These are phyloP conservation scores for Carpediemonas membranifera DNA, from an alignment of 78 protist species.

Conservation along the genomic window DNA sequence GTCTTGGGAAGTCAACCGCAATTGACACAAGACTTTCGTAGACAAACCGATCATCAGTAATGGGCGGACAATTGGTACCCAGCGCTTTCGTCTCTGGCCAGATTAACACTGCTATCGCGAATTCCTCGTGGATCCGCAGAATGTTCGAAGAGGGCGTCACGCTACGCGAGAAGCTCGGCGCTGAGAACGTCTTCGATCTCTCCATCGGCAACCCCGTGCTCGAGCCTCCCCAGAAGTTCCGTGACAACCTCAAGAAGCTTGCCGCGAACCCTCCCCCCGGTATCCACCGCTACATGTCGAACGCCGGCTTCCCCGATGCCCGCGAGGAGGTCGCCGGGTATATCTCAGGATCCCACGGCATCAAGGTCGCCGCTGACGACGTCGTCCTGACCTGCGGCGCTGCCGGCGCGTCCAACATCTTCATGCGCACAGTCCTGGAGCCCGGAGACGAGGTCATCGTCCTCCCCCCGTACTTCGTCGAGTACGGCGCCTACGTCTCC, in stretches of 20 bases:
- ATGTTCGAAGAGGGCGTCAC: constrained; percentile 1
- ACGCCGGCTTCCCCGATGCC: neutral
- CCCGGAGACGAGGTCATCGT: neutral
- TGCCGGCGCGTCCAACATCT: neutral
- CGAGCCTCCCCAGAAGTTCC: neutral
- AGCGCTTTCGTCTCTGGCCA: no score
- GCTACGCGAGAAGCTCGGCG: neutral
- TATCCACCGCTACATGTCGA: constrained; percentile 3
- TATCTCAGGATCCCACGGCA: neutral
- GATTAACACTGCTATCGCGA: no score
- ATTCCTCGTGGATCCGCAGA: neutral
- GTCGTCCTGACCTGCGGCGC: neutral
- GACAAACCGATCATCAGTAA: no score
- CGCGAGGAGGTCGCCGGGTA: neutral
- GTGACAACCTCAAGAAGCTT: neutral
- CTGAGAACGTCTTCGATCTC: constrained; percentile 6
- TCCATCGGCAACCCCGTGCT: constrained; percentile 6
- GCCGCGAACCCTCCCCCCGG: neutral
- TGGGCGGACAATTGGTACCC: no score
- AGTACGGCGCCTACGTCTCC: neutral
- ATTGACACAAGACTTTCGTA: no score
- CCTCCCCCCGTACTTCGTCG: constrained; percentile 10
- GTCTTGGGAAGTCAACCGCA: no score
- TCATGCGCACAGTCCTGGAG: neutral
- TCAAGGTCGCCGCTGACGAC: neutral